phyloP scores from a whole-genome alignment of 306 rosid species.

The Cotoneaster glaucophyllus region DNA sequence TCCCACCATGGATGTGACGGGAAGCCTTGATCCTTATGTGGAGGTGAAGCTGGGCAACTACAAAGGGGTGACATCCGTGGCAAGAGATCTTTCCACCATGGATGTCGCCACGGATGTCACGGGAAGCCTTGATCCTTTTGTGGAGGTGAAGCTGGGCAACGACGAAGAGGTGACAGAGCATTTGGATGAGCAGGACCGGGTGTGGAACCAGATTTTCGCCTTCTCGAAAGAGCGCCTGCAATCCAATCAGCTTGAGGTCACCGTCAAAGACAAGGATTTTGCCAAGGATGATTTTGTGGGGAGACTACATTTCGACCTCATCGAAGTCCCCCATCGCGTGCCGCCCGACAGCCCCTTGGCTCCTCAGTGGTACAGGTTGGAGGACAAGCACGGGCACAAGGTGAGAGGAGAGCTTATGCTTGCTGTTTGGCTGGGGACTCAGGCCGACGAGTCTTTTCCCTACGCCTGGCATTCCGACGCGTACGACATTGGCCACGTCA shows the following conservation, averaged over 20 bases:
- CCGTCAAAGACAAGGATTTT: conserved; percentile 74
- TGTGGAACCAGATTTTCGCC: conserved; percentile 86
- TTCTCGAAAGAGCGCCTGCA: conserved; percentile 76
- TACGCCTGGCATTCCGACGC: conserved; percentile 99
- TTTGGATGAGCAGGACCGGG: conserved; percentile 76
- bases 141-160: no score
- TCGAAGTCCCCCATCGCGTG: conserved; percentile 58
- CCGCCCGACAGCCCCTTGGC: conserved; percentile 98
- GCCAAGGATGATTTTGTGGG: conserved; percentile 92
- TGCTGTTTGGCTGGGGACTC: conserved; percentile 97
- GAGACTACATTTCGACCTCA: conserved; percentile 45
- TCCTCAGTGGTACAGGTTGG: conserved; percentile 90
- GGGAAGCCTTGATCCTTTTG: no score
- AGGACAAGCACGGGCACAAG: conserved; percentile 57
- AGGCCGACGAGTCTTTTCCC: conserved; percentile 86
- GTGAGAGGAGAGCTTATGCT: conserved; percentile 76
- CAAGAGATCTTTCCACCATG: no score
- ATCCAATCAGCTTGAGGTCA: conserved; percentile 67
- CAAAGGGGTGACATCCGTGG: conserved; percentile 61
- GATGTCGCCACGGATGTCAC: no score
- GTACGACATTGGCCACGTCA: conserved; percentile 56
- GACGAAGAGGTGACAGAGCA: no score
- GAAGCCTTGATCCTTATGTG: conserved; percentile 94
- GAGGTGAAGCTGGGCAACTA: conserved; percentile 91
- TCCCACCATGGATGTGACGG: conserved; percentile 78